Conservation (phyloP, 805 yeast genomes). For the Candida wancherniae region DNA sequence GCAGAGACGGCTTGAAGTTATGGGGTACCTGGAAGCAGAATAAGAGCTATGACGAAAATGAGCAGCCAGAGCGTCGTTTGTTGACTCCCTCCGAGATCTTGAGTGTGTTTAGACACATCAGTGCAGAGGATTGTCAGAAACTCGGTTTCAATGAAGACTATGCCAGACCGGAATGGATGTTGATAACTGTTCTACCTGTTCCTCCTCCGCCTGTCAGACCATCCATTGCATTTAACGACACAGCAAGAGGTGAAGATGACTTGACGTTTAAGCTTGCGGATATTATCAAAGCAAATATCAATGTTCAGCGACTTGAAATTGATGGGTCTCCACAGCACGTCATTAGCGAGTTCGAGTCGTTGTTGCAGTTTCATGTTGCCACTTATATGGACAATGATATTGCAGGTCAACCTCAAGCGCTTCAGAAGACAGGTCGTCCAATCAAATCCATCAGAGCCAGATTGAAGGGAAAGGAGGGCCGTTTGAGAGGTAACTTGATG, state of each 20-base stretch:
- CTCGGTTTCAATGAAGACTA: slow-evolving; percentile 93
- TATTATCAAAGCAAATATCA: slow-evolving; percentile 91
- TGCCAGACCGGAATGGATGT: slow-evolving; percentile 98
- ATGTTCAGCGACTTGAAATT: slow-evolving; percentile 94
- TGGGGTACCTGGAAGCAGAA: slow-evolving; percentile 98
- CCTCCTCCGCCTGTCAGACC: slow-evolving; percentile 99
- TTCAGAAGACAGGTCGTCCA: slow-evolving; percentile 98
- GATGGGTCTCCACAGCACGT: slow-evolving; percentile 99
- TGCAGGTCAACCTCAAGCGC: slow-evolving; percentile 99
- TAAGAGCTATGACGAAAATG: slow-evolving; percentile 74
- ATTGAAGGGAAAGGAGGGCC: slow-evolving; percentile 98
- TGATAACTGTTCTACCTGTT: slow-evolving; percentile 94
- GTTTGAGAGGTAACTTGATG: slow-evolving; percentile 97
- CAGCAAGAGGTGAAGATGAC: slow-evolving; percentile 99
- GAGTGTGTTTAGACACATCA: slow-evolving; percentile 87
- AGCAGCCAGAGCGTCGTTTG: slow-evolving; percentile 87
- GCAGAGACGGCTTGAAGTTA: slow-evolving; percentile 91
- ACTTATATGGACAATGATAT: slow-evolving; percentile 99
- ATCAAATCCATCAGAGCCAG: slow-evolving; percentile 99
- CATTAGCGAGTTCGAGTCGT: slow-evolving; percentile 90
- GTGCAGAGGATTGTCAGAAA: slow-evolving; percentile 72
- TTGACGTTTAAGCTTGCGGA: slow-evolving; percentile 96
- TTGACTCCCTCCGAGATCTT: slow-evolving; percentile 85
- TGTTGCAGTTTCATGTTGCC: slow-evolving; percentile 95
- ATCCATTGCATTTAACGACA: slow-evolving; percentile 94